A percentile compares a stretch with the other conserved stretches of the same genome.
Conservation (phyloP, 192 early-diverging fungal species). For the Coemansia sp. region DNA sequence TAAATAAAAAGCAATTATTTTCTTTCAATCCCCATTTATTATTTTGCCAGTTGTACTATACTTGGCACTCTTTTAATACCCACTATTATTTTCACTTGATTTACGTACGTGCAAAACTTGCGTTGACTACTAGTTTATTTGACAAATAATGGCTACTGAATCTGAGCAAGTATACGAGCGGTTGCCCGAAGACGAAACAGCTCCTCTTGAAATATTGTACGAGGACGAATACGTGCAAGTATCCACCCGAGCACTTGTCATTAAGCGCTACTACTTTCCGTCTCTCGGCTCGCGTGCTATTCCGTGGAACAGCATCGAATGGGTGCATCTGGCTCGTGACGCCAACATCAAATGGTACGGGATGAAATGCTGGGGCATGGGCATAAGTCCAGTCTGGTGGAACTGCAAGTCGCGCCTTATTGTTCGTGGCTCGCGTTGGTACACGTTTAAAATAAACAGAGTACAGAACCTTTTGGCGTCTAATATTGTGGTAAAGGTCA, state of each 20-base stretch:
- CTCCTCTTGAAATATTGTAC: slow-evolving; percentile 10
- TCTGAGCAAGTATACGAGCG: background rate
- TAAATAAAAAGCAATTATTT: background rate
- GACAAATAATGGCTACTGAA: background rate
- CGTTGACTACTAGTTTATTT: background rate
- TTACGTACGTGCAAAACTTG: background rate
- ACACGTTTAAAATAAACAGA: background rate
- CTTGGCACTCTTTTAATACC: no score
- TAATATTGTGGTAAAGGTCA: slow-evolving; percentile 23
- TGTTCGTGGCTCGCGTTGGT: background rate
- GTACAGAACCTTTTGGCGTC: slow-evolving; percentile 12
- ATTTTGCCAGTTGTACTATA: no score
- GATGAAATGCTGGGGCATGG: slow-evolving; percentile 21
- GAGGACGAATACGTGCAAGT: slow-evolving; percentile 17
- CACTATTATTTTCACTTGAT: background rate
- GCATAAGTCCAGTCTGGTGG: slow-evolving; percentile 25
- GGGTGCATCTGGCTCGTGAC: slow-evolving; percentile 17
- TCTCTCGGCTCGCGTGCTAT: slow-evolving; percentile 6
- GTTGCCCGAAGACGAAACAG: slow-evolving; percentile 4
- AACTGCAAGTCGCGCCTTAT: slow-evolving; percentile 12
- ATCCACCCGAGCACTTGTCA: slow-evolving; percentile 9
- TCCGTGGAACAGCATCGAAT: slow-evolving; percentile 16
- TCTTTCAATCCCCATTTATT: no score
- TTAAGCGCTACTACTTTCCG: slow-evolving; percentile 28
- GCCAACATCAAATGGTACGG: slow-evolving; percentile 16